Base-by-base conservation (phyloP, 257 asterid genomes). In the Coffea canephora region DNA sequence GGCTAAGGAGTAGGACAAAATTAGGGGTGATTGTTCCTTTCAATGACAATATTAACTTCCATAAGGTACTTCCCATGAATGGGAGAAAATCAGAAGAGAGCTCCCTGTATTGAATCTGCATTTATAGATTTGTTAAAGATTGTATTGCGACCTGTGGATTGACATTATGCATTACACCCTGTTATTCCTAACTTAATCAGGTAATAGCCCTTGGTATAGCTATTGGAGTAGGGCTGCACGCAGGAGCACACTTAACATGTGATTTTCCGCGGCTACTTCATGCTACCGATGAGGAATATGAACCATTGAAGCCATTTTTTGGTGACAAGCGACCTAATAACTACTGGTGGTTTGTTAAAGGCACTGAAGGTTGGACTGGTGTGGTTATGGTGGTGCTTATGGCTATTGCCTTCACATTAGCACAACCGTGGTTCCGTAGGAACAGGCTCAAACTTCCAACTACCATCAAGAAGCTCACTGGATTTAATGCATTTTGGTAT, bases 291-390 rank as follows among this genome's bases (percentile, higher is more conserved):
- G 84, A 73, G 45, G 82, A 84, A 78, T 84, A 84, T 10, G 84
- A 77, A 69, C 87, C 84, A 57, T 73, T 84, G 84, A 82, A 84
- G 84, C 82, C 79, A 13, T 84, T 71, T 54, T 57, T 57, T 57
- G 65, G 65, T 7, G 10, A 57, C 6, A 8, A 57, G 19, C n/a
- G 65, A 1, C 27, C 65, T 18, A 57, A 57, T 19, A 57, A 57
- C 65, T 57, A 57, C 25, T 57, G 65, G 65, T 57, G 65, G 65
- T 57, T 57, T 57, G 65, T 57, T 4, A 57, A 57, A 57, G 65
- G 65, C 65, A 57, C 65, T 19, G 65, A 57, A 57, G 65, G 65
- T 11, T 57, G 65, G 65, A 57, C 65, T 21, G 65, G 65, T 21
- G 65, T 57, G 1, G 27, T 57, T 6, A 57, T 57, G 65, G 65